Conservation (phyloP, 345 rosid species). For the Lumnitzera littorea region DNA sequence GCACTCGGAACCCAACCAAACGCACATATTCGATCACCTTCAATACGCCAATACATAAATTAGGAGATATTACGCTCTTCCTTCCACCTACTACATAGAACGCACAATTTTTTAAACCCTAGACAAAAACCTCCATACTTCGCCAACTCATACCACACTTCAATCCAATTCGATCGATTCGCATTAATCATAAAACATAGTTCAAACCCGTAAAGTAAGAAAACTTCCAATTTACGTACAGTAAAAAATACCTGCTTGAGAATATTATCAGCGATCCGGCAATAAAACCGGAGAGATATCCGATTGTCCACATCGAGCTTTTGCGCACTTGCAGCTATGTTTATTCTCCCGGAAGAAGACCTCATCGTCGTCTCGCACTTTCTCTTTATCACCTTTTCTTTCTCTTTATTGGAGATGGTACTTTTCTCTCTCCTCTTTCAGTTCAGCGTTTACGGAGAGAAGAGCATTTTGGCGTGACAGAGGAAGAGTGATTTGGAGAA, state of each 20-base stretch:
- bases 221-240: not conserved
- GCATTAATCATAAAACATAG: not conserved
- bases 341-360: constrained; percentile 47
- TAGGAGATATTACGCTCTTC: too few species aligned
- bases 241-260: constrained; percentile 63
- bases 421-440: constrained; percentile 1
- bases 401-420: not conserved
- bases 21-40: too few species aligned
- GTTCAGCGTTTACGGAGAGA: constrained; percentile 8
- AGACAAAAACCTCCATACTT: too few species aligned
- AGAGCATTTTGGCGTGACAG: constrained; percentile 5
- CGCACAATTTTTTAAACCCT: too few species aligned
- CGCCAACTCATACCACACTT: too few species aligned
- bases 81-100: too few species aligned
- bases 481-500: constrained; percentile 2
- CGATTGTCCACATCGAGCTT: constrained; percentile 75
- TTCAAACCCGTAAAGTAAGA: not conserved
- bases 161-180: not conserved
- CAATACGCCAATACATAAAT: too few species aligned
- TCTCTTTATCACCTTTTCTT: constrained; percentile 4
- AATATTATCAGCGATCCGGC: constrained; percentile 83
- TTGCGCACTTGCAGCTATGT: constrained; percentile 68
- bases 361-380: constrained; percentile 35
- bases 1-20: too few species aligned
- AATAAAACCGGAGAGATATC: constrained; percentile 70